Evolutionary conservation across 352 stramenopile species (phyloP).

Genomic region (Phytophthora pinifolia): DNA sequence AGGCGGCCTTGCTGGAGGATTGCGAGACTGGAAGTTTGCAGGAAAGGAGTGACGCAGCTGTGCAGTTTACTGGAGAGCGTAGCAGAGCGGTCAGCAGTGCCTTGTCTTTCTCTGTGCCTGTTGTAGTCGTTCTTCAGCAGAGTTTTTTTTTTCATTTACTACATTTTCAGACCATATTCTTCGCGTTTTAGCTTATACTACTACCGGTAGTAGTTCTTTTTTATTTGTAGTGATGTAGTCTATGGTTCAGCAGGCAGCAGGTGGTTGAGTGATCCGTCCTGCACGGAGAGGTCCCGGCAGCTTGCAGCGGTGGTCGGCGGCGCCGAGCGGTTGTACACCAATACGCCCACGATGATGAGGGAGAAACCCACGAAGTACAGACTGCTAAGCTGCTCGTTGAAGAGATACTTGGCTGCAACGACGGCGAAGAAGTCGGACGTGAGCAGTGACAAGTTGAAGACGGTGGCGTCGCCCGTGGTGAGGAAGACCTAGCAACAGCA

Average conservation of each 20-base stretch:
- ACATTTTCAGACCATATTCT: constrained; percentile 31
- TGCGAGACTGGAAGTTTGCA: too few relatives aligned
- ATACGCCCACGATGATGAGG: constrained; percentile 71
- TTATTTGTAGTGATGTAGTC: too few relatives aligned
- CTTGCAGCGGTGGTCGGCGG: constrained; percentile 34
- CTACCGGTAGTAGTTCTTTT: too few relatives aligned
- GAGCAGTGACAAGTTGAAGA: constrained; percentile 97
- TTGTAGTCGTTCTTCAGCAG: constrained; percentile 21
- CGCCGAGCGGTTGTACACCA: constrained; percentile 71
- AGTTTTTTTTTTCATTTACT: constrained; percentile 36
- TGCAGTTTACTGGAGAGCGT: too few relatives aligned
- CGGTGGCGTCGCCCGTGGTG: constrained; percentile 89
- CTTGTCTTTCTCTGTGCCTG: constrained; percentile 6
- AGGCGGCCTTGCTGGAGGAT: not conserved
- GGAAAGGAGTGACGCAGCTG: not conserved
- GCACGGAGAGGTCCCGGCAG: constrained; percentile 37
- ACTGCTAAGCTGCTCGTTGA: constrained; percentile 70
- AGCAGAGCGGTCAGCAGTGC: not conserved
- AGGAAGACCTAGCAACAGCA: constrained; percentile 49
- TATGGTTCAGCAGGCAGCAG: constrained; percentile 16
- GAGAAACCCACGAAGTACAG: constrained; percentile 91
- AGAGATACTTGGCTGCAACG: constrained; percentile 86
- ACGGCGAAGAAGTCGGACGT: constrained; percentile 96
- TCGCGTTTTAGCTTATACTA: constrained; percentile 17
- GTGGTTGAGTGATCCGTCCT: constrained; percentile 22